Base-by-base conservation (phyloP, 2,329 filamentous ascomycete species). In the Cladophialophora psammophila region DNA sequence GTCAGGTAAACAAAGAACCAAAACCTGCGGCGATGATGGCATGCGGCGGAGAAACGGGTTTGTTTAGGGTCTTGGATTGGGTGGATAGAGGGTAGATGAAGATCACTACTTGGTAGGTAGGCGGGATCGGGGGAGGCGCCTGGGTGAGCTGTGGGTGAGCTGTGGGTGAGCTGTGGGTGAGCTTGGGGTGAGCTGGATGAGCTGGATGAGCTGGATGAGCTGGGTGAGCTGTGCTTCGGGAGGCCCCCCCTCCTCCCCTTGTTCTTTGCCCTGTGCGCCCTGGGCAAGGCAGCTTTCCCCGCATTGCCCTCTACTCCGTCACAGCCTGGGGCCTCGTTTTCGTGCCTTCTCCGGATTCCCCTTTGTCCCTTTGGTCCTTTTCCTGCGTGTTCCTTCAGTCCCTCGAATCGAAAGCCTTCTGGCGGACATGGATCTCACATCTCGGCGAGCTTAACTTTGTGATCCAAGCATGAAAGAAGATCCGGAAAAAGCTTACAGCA, bases 1-100 rank as follows among this genome's bases (percentile, higher is more conserved):
- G 48, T 63, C 60, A 67, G 20, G 54, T 60, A 63, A 67, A 66
- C 56, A 60, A 65, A 65, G 36, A 20, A 42, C 32, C 32, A 48
- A n/a, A 42, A 45, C 32, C 32, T 13, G 42, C 52, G 8, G 15
- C 26, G 34, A 55, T 55, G 48, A 55, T 55, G 60, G 50, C 50
- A 59, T 34, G 38, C 36, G 56, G 48, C 31, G 42, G 26, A 61
- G 45, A 6, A 34, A 36, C 48, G 52, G 20, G 50, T 38, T 45
- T 50, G n/a, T 55, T 15, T 34, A 13, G 15, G 15, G 31, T 31
- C 40, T 48, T 35, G 34, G 38, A 45, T 40, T 38, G 32, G 58
- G 20, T 8, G 12, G 45, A 13, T 13, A n/a, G 10, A 53, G 59
- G 18, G 52, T n/a, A 34, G 15, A 6, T 7, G n/a, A 18, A 48